A percentile compares a stretch with the other conserved stretches of the same genome.
phyloP scores from a whole-genome alignment of 2,329 filamentous ascomycete genomes.

The Fusarium sp. region DNA sequence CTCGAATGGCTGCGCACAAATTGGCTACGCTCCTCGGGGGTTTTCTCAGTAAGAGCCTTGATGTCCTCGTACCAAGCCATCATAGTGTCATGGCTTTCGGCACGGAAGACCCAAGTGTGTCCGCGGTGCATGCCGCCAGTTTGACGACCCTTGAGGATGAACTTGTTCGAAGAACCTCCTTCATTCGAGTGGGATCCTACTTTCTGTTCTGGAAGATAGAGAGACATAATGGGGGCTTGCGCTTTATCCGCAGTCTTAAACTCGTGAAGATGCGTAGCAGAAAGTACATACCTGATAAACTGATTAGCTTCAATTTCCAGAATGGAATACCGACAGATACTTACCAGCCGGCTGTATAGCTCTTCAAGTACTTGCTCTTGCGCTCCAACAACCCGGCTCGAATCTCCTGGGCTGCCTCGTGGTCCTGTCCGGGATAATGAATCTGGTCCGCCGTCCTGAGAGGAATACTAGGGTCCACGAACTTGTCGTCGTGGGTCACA shows the following conservation, averaged over 20 bases:
- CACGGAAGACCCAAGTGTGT: constrained; percentile 80
- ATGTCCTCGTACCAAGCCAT: constrained; percentile 97
- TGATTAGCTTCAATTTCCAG: constrained; percentile 19
- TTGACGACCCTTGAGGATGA: constrained; percentile 96
- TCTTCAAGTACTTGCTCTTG: constrained; percentile 99
- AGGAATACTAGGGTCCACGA: constrained; percentile 87
- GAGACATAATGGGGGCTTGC: constrained; percentile 94
- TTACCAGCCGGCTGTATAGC: constrained; percentile 95
- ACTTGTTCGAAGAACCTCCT: constrained; percentile 92
- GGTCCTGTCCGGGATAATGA: constrained; percentile 90
- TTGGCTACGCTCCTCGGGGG: constrained; percentile 87
- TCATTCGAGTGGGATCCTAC: constrained; percentile 90
- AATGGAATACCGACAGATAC: constrained; percentile 49
- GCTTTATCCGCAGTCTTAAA: constrained; percentile 98
- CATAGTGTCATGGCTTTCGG: constrained; percentile 90
- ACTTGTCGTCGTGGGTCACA: constrained; percentile 84
- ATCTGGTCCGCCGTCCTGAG: constrained; percentile 86
- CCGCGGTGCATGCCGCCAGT: constrained; percentile 92
- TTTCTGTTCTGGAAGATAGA: constrained; percentile 95
- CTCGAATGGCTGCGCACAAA: constrained; percentile 88
- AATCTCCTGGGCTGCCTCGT: constrained; percentile 86
- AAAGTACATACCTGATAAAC: constrained; percentile 87
- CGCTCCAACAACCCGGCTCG: constrained; percentile 92
- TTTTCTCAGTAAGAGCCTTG: constrained; percentile 88
- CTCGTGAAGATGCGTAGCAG: constrained; percentile 96